phyloP scores from a whole-genome alignment of 2,329 filamentous ascomycete species.

The Chlorencoelia australis region DNA sequence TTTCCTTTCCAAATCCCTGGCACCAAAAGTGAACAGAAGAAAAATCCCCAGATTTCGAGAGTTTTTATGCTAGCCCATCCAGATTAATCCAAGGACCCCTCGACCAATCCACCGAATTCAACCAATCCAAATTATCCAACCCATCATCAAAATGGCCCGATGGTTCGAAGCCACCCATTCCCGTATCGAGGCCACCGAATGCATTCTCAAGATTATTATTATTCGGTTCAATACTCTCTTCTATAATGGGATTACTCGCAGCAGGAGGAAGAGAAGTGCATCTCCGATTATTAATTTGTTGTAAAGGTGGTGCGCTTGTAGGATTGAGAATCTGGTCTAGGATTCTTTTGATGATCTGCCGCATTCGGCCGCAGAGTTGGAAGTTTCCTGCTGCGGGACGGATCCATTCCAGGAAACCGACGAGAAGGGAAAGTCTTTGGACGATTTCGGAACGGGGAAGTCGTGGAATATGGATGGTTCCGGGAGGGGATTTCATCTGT shows the following conservation, averaged over 20 bases:
- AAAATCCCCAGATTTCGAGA: no score
- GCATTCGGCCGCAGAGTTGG: conserved; percentile 37
- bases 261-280: neutral
- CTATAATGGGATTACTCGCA: neutral
- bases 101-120: conserved; percentile 24
- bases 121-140: conserved; percentile 22
- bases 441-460: conserved; percentile 39
- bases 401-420: conserved; percentile 43
- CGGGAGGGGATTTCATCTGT: conserved; percentile 28
- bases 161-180: conserved; percentile 1
- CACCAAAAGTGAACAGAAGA: no score
- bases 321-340: conserved; percentile 35
- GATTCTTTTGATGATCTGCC: conserved; percentile 39
- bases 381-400: conserved; percentile 38
- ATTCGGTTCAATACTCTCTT: neutral
- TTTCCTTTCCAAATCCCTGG: no score
- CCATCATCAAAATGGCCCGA: conserved; percentile 12
- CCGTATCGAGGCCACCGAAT: neutral
- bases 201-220: neutral
- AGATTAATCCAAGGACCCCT: conserved; percentile 24
- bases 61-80: conserved; percentile 10
- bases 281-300: neutral
- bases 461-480: conserved; percentile 25
- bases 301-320: neutral
- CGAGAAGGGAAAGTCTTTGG: conserved; percentile 40